These are phyloP conservation scores for Cryptococcus amylolentus DNA, from an alignment of 1,284 basidiomycete species.

Conservation along the genomic window DNA sequence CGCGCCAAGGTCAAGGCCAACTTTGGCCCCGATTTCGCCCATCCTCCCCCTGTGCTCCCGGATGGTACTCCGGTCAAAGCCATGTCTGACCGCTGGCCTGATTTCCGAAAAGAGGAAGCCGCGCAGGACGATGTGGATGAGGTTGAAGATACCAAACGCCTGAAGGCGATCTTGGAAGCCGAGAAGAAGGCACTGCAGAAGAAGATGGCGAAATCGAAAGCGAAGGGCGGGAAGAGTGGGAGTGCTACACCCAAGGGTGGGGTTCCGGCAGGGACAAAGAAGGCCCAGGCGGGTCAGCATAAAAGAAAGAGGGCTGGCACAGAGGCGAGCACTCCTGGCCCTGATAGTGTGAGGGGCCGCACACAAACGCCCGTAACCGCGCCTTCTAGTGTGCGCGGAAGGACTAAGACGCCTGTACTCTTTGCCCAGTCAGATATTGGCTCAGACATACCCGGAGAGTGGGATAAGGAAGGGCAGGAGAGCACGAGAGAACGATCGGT, in stretches of 20 bases:
- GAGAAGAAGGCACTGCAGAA: conserved; percentile 11
- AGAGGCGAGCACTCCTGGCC: not conserved
- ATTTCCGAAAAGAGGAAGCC: conserved; percentile 38
- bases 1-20: conserved; percentile 81
- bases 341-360: not conserved
- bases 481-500: not conserved
- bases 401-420: not conserved
- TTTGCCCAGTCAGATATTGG: too few species aligned
- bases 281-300: too few species aligned
- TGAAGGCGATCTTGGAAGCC: conserved; percentile 25
- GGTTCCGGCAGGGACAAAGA: too few species aligned
- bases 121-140: conserved; percentile 46
- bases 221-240: conserved; percentile 4
- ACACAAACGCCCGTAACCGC: not conserved
- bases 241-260: too few species aligned
- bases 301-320: not conserved
- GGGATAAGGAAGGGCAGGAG: not conserved
- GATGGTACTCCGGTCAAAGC: conserved; percentile 12
- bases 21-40: conserved; percentile 79
- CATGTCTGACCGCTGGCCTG: conserved; percentile 40
- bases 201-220: conserved; percentile 9
- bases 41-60: conserved; percentile 55
- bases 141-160: conserved; percentile 18
- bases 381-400: not conserved
- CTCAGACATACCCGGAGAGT: not conserved